Evolutionary conservation across 2,329 filamentous ascomycete genomes (phyloP), one percentile per base, ranked within the genome.

Genomic region (Botrytis paeoniae): DNA sequence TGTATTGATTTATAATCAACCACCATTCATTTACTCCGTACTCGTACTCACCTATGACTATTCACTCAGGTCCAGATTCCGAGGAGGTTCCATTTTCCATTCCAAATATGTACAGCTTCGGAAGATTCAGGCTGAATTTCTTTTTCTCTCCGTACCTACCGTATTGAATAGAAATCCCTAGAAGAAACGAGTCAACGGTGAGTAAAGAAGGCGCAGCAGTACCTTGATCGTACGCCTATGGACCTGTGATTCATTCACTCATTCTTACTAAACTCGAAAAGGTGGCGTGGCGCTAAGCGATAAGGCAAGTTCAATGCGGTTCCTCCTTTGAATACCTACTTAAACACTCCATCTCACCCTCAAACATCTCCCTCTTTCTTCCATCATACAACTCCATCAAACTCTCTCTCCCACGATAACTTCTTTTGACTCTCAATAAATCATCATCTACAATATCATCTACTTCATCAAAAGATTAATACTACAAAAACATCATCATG

Each of bases 401-500:
- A 64, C 54, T 51, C 45, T 41, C 39, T 68, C 65, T 68, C 39
- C 35, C 35, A 41, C 25, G 8, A 68, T 18, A 69, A 69, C 51
- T 45, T 60, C 63, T 29, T 41, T 60, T 60, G 65, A 69, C n/a
- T 39, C 29, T 61, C 62, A 37, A 65, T 39, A 73, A 54, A 61
- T 73, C 74, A 45, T 60, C 69, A 73, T 69, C 54, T 57, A 75
- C 65, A 48, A 61, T 37, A 70, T 62, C 29, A 66, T 66, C 70
- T 45, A 66, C 72, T 74, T 68, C 71, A 73, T 74, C 64, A 61
- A 51, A 65, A 43, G 61, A 59, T 59, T 61, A 69, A 51, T 41
- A 65, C 22, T 74, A 70, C 69, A 73, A 73, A 73, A 71, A 75
- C 77, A 75, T 75, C 74, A 79, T 74, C 84, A 97, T 97, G 95